phyloP scores from a whole-genome alignment of 805 yeast species.

The Kurtzmaniella fragi region DNA sequence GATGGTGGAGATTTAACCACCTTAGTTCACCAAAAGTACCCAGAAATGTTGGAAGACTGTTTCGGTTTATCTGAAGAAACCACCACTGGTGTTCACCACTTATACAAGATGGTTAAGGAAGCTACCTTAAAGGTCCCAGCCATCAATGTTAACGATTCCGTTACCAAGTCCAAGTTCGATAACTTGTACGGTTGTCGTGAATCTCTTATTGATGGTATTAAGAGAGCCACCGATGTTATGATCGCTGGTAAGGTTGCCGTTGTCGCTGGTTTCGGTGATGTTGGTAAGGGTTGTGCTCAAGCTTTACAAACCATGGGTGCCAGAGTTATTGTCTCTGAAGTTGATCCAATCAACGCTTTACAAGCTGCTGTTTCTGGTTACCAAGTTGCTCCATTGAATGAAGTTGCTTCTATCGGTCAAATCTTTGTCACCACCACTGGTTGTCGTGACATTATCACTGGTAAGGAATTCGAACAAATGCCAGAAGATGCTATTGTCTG shows the following conservation, averaged over 20 bases:
- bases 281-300: conserved; percentile 99
- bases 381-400: conserved; percentile 94
- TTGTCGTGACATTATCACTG: conserved; percentile 95
- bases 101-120: conserved; percentile 92
- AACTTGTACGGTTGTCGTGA: conserved; percentile 99
- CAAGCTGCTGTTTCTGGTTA: conserved; percentile 99
- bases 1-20: conserved; percentile 99
- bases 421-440: conserved; percentile 99
- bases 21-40: conserved; percentile 95
- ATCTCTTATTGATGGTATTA: conserved; percentile 96
- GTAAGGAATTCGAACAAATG: conserved; percentile 83
- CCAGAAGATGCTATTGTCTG: conserved; percentile 99
- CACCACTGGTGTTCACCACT: conserved; percentile 99
- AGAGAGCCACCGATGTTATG: conserved; percentile 99
- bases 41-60: conserved; percentile 94
- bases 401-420: conserved; percentile 90
- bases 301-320: conserved; percentile 99
- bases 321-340: conserved; percentile 93
- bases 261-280: conserved; percentile 99
- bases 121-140: conserved; percentile 94
- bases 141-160: conserved; percentile 97
- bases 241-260: conserved; percentile 98
- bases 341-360: conserved; percentile 97
- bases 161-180: conserved; percentile 98
- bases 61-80: conserved; percentile 98